These are phyloP conservation scores for Wickerhamiella pararugosa DNA, from an alignment of 1,139 yeast genomes.

Conservation along the genomic window DNA sequence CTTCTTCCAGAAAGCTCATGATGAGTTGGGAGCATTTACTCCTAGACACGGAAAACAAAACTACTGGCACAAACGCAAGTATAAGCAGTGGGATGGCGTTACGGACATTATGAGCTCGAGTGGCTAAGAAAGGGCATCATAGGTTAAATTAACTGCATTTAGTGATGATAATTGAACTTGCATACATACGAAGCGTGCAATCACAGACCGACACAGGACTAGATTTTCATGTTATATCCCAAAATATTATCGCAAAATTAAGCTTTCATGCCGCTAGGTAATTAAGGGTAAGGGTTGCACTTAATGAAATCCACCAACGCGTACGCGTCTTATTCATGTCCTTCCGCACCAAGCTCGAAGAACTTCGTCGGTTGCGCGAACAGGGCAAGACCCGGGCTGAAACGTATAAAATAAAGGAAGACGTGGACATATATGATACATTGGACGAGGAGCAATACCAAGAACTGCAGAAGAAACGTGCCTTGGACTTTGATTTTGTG, in stretches of 20 bases:
- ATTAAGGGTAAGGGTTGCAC: too few species aligned
- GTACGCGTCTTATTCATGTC: too few species aligned
- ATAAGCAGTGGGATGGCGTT: conserved; percentile 23
- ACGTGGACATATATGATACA: conserved; percentile 60
- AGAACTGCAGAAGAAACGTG: conserved; percentile 60
- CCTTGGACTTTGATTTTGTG: conserved; percentile 81
- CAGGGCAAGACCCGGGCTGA: conserved; percentile 17
- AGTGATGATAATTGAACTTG: too few species aligned
- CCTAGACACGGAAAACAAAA: conserved; percentile 45
- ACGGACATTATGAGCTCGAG: conserved; percentile 13
- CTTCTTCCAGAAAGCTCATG: conserved; percentile 36
- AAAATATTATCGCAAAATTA: too few species aligned
- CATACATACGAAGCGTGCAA: too few species aligned
- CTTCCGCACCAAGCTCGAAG: conserved; percentile 5
- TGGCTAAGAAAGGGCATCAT: not conserved
- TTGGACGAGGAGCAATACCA: conserved; percentile 71
- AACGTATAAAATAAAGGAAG: conserved; percentile 17
- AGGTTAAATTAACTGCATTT: not conserved
- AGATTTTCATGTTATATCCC: too few species aligned
- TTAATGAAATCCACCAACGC: too few species aligned
- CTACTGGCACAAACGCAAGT: conserved; percentile 58
- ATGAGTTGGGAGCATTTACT: conserved; percentile 38
- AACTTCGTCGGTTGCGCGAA: conserved; percentile 15
- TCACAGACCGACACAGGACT: too few species aligned
- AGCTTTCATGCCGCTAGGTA: too few species aligned